Evolutionary conservation across 208 protist species (phyloP).

Genomic region (Leptomonas pyrrhocoris): DNA sequence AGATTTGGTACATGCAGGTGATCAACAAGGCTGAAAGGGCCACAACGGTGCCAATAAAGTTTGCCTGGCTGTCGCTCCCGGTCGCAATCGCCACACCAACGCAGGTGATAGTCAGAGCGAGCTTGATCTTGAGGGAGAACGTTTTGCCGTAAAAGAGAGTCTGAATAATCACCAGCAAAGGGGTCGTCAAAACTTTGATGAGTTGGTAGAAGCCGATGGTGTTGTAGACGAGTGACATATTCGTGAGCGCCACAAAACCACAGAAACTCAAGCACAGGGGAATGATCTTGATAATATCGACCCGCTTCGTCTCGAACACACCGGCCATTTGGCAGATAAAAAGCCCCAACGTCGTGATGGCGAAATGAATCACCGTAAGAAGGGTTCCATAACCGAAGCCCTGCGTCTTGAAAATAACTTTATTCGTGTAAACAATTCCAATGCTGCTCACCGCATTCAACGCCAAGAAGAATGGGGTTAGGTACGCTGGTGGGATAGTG

Average conservation of each 20-base stretch:
- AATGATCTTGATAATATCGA: constrained; percentile 56
- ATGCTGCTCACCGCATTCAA: constrained; percentile 71
- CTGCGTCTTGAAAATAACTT: constrained; percentile 62
- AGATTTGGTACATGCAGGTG: constrained; percentile 90
- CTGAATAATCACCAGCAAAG: constrained; percentile 73
- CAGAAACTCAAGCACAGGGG: constrained; percentile 82
- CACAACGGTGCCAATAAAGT: constrained; percentile 61
- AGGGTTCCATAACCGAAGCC: constrained; percentile 60
- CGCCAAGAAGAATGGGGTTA: constrained; percentile 41
- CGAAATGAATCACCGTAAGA: constrained; percentile 77
- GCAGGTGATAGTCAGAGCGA: constrained; percentile 60
- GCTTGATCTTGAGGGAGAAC: constrained; percentile 51
- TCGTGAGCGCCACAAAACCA: constrained; percentile 89
- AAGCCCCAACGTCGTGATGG: constrained; percentile 61
- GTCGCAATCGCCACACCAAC: constrained; percentile 75
- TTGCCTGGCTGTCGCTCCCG: constrained; percentile 75
- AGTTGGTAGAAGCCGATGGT: constrained; percentile 92
- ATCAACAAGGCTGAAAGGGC: constrained; percentile 67
- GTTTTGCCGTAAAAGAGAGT: constrained; percentile 57
- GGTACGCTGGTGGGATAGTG: no score
- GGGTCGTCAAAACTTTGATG: constrained; percentile 79
- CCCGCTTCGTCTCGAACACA: constrained; percentile 60
- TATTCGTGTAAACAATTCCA: constrained; percentile 72
- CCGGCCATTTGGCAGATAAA: constrained; percentile 44
- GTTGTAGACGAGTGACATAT: constrained; percentile 89